Evolutionary conservation across 192 early-diverging fungal species (phyloP).

Genomic region (Pecoramyces ruminantium): DNA sequence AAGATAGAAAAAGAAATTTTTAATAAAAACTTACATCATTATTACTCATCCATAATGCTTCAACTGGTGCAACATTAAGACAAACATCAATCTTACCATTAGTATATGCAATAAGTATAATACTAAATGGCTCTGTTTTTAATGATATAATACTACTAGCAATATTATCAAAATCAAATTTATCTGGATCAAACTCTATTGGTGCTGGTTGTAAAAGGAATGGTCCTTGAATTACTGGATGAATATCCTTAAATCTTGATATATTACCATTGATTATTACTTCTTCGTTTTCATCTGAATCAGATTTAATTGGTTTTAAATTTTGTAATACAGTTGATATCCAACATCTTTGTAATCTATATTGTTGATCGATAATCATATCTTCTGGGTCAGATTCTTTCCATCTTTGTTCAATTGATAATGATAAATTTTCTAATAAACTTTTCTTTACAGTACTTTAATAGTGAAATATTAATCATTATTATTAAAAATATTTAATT

Average conservation of each 20-base stretch:
- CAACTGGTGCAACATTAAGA: conserved; percentile 26
- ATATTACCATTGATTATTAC: not conserved
- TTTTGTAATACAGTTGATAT: not conserved
- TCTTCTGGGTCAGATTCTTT: not conserved
- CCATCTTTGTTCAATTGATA: not conserved
- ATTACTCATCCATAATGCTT: not conserved
- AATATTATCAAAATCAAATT: not conserved
- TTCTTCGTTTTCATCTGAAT: not conserved
- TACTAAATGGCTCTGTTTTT: conserved; percentile 18
- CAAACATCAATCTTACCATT: conserved; percentile 45
- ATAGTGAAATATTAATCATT: too few species aligned
- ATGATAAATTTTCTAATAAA: not conserved
- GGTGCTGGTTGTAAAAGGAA: conserved; percentile 22
- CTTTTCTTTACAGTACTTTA: not conserved
- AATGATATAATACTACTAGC: conserved; percentile 24
- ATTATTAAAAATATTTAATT: too few species aligned
- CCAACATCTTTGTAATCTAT: not conserved
- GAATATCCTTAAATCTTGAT: not conserved
- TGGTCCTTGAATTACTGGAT: conserved; percentile 24
- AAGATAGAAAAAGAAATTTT: not conserved
- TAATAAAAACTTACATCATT: not conserved
- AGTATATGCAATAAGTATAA: conserved; percentile 36
- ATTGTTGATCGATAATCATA: not conserved
- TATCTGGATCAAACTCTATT: conserved; percentile 5
- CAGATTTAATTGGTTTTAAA: not conserved